Evolutionary conservation across 2,329 filamentous ascomycete species (phyloP).

Genomic region (Coleophoma eucalyptorum): DNA sequence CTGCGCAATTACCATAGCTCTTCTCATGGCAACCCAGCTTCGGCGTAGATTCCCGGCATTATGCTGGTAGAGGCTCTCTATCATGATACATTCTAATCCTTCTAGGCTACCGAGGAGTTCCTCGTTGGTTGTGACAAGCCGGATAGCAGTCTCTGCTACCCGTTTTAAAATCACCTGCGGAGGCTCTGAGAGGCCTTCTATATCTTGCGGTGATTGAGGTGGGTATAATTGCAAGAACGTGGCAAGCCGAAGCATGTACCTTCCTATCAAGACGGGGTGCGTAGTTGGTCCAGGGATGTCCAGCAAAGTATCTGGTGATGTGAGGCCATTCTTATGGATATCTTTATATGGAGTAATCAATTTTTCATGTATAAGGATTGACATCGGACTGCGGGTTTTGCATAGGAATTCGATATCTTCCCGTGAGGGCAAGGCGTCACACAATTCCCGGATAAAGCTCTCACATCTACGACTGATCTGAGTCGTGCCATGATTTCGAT

Average conservation of each 20-base stretch:
- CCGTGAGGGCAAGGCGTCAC: conserved; percentile 15
- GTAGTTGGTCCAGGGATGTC: conserved; percentile 18
- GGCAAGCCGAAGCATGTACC: conserved; percentile 34
- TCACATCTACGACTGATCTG: conserved; percentile 7
- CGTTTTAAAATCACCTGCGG: conserved; percentile 19
- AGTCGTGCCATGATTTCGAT: not conserved
- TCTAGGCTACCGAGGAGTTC: conserved; percentile 40
- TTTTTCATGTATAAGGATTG: conserved; percentile 19
- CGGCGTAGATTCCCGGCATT: conserved; percentile 42
- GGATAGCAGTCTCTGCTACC: conserved; percentile 5
- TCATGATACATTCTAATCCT: conserved; percentile 43
- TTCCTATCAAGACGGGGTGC: conserved; percentile 39
- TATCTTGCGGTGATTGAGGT: conserved; percentile 3
- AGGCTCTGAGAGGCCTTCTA: conserved; percentile 8
- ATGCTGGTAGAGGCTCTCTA: conserved; percentile 37
- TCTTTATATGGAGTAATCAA: conserved; percentile 19
- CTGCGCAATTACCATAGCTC: conserved; percentile 41
- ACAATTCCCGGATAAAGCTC: conserved; percentile 6
- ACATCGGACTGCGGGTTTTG: conserved; percentile 5
- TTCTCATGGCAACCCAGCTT: conserved; percentile 37
- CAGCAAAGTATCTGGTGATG: conserved; percentile 16
- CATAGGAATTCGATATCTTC: conserved; percentile 13
- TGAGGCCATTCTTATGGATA: conserved; percentile 3
- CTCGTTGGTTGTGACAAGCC: conserved; percentile 40
- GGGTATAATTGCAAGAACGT: conserved; percentile 31